phyloP scores from a whole-genome alignment of 495 filamentous ascomycete genomes.

The Aspergillus nidulans region DNA sequence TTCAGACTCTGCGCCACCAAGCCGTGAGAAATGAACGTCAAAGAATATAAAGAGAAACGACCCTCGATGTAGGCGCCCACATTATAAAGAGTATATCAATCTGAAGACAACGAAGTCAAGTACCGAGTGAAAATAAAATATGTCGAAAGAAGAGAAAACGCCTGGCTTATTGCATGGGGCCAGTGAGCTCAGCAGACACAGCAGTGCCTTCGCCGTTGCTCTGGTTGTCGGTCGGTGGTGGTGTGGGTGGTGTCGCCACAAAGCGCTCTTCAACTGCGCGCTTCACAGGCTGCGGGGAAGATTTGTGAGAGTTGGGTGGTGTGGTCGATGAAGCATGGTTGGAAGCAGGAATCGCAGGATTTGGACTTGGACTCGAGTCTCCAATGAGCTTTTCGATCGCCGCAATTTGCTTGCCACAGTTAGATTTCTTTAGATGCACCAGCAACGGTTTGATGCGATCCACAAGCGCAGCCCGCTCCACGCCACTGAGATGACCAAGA shows the following conservation, averaged over 20 bases:
- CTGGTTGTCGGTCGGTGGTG: slow-evolving; percentile 40
- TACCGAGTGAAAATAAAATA: slow-evolving; percentile 30
- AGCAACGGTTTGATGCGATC: slow-evolving; percentile 73
- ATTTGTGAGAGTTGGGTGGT: slow-evolving; percentile 45
- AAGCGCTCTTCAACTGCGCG: slow-evolving; percentile 29
- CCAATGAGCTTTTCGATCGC: slow-evolving; percentile 62
- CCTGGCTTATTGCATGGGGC: slow-evolving; percentile 24
- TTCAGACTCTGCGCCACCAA: slow-evolving; percentile 33
- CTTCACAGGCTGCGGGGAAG: slow-evolving; percentile 39
- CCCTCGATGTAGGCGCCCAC: slow-evolving; percentile 44
- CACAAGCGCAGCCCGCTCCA: slow-evolving; percentile 62
- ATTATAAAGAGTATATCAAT: slow-evolving; percentile 31
- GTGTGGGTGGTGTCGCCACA: slow-evolving; percentile 40
- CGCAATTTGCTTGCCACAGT: slow-evolving; percentile 75
- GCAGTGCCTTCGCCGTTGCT: slow-evolving; percentile 27
- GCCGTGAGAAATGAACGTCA: slow-evolving; percentile 29
- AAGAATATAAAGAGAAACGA: slow-evolving; percentile 22
- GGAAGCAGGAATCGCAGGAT: slow-evolving; percentile 20
- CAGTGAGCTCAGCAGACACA: slow-evolving; percentile 28
- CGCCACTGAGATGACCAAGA: slow-evolving; percentile 60
- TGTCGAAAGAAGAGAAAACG: slow-evolving; percentile 33
- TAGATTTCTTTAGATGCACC: slow-evolving; percentile 63
- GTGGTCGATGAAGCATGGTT: slow-evolving; percentile 33
- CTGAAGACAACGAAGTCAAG: slow-evolving; percentile 19
- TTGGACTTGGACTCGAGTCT: slow-evolving; percentile 29